Evolutionary conservation across 768 basidiomycete genomes (phyloP), one percentile per base, ranked within the genome.

Genomic region (Leccinellum rugosiceps): DNA sequence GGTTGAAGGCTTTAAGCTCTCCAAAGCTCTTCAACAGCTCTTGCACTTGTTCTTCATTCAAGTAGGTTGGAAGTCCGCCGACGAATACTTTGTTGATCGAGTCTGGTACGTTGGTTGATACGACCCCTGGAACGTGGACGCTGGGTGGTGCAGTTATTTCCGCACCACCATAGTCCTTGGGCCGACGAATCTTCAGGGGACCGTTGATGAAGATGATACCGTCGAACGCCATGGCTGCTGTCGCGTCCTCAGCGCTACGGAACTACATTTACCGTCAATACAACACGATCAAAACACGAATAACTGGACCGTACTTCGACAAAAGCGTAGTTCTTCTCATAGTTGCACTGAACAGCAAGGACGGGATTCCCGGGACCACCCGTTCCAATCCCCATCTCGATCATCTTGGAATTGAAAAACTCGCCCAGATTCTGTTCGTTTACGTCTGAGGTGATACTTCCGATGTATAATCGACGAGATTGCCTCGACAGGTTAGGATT

Each of bases 241-340:
- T 95, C 9, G 95, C 94, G 74, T 98, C 96, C 69, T 98, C 92
- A 9, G 94, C 88, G 61, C 92, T 95, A 57, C 96, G 94, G 81
- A 98, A 98, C 96, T 98, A 66, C n/a, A 6, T 65, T 58, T 43
- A 6, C 54, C 25, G 54, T 63, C 56, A 71, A 48, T 30, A 46
- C 10, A 31, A 32, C 5, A n/a, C 19, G 13, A 25, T 8, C 28
- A 65, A 17, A 34, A 43, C 41, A 55, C 32, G 31, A 23, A 55
- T 4, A n/a, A 52, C 23, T 23, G 44, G 34, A 38, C 67, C 80
- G 61, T 70, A 96, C 96, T 80, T 99, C 97, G 52, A 98, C 90
- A 70, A 98, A 99, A 1, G 97, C 97, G 69, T 98, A 99, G 65
- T 93, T 94, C 80, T 98, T 99, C 74, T 98, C 97, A 66, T 94